A percentile compares a stretch with the other conserved stretches of the same genome.
phyloP scores from a whole-genome alignment of 2,329 filamentous ascomycete genomes.

The Clathrospora elynae region DNA sequence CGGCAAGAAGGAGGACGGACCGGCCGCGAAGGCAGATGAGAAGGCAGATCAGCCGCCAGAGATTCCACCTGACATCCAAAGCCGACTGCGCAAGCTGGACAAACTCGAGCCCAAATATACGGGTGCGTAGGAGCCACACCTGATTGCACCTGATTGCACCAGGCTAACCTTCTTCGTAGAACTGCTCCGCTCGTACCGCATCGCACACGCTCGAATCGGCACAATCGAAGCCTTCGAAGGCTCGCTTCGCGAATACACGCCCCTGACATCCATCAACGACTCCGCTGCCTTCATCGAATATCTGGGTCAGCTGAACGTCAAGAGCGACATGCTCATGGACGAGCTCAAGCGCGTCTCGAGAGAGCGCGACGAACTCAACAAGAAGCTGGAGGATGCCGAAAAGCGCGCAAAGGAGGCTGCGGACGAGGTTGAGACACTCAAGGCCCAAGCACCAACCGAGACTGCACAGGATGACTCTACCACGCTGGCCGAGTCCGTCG shows the following conservation, averaged over 20 bases:
- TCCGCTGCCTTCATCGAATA: conserved; percentile 87
- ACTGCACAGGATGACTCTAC: conserved; percentile 35
- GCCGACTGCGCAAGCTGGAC: conserved; percentile 82
- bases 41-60: conserved; percentile 54
- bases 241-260: conserved; percentile 87
- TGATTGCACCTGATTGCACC: neutral
- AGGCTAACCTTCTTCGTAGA: conserved; percentile 59
- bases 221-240: conserved; percentile 94
- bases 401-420: conserved; percentile 65
- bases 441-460: conserved; percentile 36
- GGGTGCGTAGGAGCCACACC: conserved; percentile 56
- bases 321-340: conserved; percentile 90
- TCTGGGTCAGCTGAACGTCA: conserved; percentile 80
- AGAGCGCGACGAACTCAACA: conserved; percentile 80
- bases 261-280: conserved; percentile 84
- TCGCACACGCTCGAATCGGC: conserved; percentile 83
- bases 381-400: conserved; percentile 72
- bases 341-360: conserved; percentile 85
- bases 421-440: conserved; percentile 66
- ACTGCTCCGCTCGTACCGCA: conserved; percentile 85
- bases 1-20: conserved; percentile 43
- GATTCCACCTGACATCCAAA: conserved; percentile 73
- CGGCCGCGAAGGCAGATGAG: conserved; percentile 34
- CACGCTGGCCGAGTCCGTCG: conserved; percentile 31
- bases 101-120: conserved; percentile 87